These are phyloP conservation scores for Clathrospora elynae DNA, from an alignment of 2,329 filamentous ascomycete genomes.

Conservation along the genomic window DNA sequence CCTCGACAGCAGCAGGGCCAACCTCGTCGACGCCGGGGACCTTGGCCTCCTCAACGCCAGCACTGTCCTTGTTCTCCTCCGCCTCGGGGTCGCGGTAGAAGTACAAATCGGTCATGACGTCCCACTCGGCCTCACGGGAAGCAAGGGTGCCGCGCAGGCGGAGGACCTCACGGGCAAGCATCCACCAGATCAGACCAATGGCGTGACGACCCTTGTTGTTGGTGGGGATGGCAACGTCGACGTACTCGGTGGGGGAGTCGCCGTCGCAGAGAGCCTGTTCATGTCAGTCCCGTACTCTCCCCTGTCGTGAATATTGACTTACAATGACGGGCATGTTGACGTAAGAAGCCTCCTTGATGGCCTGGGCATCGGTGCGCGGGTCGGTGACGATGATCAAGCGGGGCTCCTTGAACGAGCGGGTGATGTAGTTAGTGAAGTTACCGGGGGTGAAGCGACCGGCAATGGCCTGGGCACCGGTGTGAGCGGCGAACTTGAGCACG, in stretches of 20 bases:
- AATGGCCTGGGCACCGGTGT: conserved; percentile 97
- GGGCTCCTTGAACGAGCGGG: conserved; percentile 99
- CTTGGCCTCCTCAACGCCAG: conserved; percentile 83
- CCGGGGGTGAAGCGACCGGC: conserved; percentile 99
- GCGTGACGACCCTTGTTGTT: conserved; percentile 99
- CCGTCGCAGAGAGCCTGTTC: conserved; percentile 87
- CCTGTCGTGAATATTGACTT: conserved; percentile 11
- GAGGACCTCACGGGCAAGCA: conserved; percentile 99
- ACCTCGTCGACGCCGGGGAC: conserved; percentile 82
- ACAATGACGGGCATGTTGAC: conserved; percentile 99
- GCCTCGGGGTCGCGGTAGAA: conserved; percentile 99
- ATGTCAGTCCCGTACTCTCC: conserved; percentile 11
- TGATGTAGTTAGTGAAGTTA: conserved; percentile 99
- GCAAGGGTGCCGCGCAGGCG: conserved; percentile 96
- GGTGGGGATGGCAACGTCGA: conserved; percentile 99
- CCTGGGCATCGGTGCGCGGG: conserved; percentile 98
- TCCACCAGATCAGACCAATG: conserved; percentile 99
- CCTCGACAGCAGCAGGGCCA: conserved; percentile 76
- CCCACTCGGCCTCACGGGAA: conserved; percentile 96
- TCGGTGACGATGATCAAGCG: conserved; percentile 99
- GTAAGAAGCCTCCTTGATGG: conserved; percentile 99
- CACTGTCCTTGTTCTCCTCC: conserved; percentile 95
- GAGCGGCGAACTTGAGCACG: conserved; percentile 98
- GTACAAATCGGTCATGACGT: conserved; percentile 99
- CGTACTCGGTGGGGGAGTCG: conserved; percentile 99